phyloP scores from a whole-genome alignment of 805 yeast species.

The Lipomyces orientalis region DNA sequence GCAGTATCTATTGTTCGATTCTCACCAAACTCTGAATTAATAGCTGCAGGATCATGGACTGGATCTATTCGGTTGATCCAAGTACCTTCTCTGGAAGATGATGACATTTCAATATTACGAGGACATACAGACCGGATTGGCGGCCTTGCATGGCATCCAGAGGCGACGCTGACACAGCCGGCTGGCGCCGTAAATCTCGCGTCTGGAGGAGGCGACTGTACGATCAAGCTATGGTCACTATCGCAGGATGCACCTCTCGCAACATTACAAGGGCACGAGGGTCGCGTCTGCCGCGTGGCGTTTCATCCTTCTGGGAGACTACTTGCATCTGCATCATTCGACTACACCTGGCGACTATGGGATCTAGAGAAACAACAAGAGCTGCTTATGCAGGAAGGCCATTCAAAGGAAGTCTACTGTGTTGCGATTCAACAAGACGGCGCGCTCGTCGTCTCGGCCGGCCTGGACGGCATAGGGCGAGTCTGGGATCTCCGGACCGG shows the following conservation, averaged over 20 bases:
- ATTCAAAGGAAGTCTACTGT: slow-evolving; percentile 70
- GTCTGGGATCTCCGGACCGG: slow-evolving; percentile 92
- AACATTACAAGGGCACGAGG: slow-evolving; percentile 53
- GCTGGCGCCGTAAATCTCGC: slow-evolving; percentile 42
- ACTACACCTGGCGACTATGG: slow-evolving; percentile 89
- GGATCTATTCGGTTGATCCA: slow-evolving; percentile 67
- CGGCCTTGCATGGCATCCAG: slow-evolving; percentile 69
- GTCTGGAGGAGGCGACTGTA: slow-evolving; percentile 56
- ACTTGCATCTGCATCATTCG: slow-evolving; percentile 76
- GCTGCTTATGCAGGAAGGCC: slow-evolving; percentile 82
- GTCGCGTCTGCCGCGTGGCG: slow-evolving; percentile 63
- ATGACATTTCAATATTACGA: slow-evolving; percentile 40
- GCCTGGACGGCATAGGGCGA: slow-evolving; percentile 72
- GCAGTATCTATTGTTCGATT: slow-evolving; percentile 67
- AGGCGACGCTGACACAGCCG: slow-evolving; percentile 35
- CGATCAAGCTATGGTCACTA: slow-evolving; percentile 48
- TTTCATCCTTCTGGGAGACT: slow-evolving; percentile 68
- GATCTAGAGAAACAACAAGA: slow-evolving; percentile 60
- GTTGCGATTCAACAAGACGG: slow-evolving; percentile 76
- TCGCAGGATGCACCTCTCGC: slow-evolving; percentile 39
- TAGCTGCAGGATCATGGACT: slow-evolving; percentile 84
- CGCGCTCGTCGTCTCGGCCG: slow-evolving; percentile 73
- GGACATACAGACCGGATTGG: slow-evolving; percentile 73
- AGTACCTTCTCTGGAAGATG: slow-evolving; percentile 47
- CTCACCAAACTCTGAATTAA: slow-evolving; percentile 47